Evolutionary conservation across 1,284 basidiomycete genomes (phyloP).

Genomic region (Ustilago shanxiensis): DNA sequence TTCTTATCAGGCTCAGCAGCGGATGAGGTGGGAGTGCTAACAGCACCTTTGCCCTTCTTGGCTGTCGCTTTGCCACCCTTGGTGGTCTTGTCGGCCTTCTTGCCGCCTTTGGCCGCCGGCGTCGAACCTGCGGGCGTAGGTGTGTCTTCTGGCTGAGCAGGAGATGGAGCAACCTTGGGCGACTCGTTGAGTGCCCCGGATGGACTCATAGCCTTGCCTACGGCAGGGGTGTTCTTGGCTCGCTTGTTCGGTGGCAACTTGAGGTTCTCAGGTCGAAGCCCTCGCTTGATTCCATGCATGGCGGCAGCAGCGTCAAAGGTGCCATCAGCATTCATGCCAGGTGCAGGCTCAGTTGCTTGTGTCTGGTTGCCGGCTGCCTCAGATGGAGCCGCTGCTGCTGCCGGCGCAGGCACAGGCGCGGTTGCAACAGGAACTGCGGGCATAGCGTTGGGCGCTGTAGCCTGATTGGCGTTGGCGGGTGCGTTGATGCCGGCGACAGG

Average conservation of each 20-base stretch:
- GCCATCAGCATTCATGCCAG: slow-evolving; percentile 32
- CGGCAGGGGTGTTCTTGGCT: slow-evolving; percentile 40
- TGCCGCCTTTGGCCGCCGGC: slow-evolving; percentile 50
- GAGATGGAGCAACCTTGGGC: slow-evolving; percentile 50
- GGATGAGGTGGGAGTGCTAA: slow-evolving; percentile 47
- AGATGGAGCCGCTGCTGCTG: slow-evolving; percentile 18
- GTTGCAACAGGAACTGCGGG: slow-evolving; percentile 16
- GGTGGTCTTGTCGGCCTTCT: slow-evolving; percentile 42
- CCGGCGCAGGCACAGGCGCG: slow-evolving; percentile 12
- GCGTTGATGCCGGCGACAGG: not conserved
- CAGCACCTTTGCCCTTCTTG: slow-evolving; percentile 54
- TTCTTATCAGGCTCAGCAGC: slow-evolving; percentile 51
- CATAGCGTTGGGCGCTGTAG: slow-evolving; percentile 5
- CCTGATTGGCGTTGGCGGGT: slow-evolving; percentile 11
- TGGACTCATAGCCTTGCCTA: slow-evolving; percentile 39
- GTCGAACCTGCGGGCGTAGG: slow-evolving; percentile 54
- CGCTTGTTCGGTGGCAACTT: slow-evolving; percentile 65
- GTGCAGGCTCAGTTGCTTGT: slow-evolving; percentile 18
- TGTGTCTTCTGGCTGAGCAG: slow-evolving; percentile 48
- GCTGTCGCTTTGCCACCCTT: slow-evolving; percentile 34
- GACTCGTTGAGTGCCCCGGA: slow-evolving; percentile 46
- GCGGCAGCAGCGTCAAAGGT: slow-evolving; percentile 51
- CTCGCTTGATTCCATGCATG: slow-evolving; percentile 61
- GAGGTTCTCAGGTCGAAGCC: slow-evolving; percentile 65
- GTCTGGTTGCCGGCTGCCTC: slow-evolving; percentile 18